Evolutionary conservation across 2,329 filamentous ascomycete species (phyloP), one percentile per base, ranked within the genome.

Genomic region (Neofusicoccum sp.): DNA sequence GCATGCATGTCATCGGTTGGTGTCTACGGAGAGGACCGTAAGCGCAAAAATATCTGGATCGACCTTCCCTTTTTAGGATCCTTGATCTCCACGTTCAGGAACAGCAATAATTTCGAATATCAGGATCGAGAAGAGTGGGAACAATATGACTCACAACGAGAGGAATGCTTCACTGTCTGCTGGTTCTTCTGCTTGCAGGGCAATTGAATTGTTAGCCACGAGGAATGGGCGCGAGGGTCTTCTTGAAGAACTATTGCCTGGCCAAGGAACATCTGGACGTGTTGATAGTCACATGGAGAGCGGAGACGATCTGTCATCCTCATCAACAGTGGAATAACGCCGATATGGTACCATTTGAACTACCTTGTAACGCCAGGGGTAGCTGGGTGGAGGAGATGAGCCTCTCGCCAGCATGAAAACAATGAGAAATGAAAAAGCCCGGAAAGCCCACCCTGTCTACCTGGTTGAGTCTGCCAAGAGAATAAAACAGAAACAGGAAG

Each of bases 381-480:
- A 22, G 16, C 31, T n/a, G 29, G 41, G 22, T 34, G 6, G 22
- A 22, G 33, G 31, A 29, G 9, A 58, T 33, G 41, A 9, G 41
- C 54, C 29, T 14, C 28, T 58, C 16, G 7, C 54, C 54, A 45
- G 45, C 28, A 14, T 22, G 22, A 22, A 22, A 22, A 22, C 41
- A 36, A 28, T 37, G 8, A 4, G n/a, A 33, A 49, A 33, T 12
- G 37, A 56, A 44, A 22, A 45, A n/a, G 14, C 47, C 31, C 48
- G n/a, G 61, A 62, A 56, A 62, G 36, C 31, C 49, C 56, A 60
- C 33, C 36, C 61, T 43, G 50, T 63, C 61, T 63, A 63, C 61
- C 61, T 43, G 52, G 61, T 59, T 63, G 61, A 56, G 22, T 63
- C 61, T 63, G 61, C 61, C 45, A 63, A 56, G 34, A 50, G 62